Evolutionary conservation across 352 stramenopile genomes (phyloP), one percentile per base, ranked within the genome.

Genomic region (Phytophthora rubi): DNA sequence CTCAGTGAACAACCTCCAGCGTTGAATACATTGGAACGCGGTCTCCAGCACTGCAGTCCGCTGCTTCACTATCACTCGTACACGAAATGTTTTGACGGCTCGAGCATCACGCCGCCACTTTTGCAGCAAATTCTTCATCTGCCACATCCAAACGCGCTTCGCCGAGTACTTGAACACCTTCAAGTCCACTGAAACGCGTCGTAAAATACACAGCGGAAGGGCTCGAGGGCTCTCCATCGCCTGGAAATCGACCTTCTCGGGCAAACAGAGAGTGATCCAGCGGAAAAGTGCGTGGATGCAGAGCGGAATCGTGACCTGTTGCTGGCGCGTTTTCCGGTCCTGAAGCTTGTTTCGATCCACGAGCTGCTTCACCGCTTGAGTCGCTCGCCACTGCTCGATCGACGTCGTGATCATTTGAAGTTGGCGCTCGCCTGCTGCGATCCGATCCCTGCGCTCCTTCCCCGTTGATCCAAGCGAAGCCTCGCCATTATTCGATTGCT

Each of bases 341-440:
- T 78, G 73, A 0, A 59, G 30, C 33, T 75, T 76, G 26, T 62
- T 67, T 6, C 77, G 63, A 3, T 71, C 56, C 7, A 75, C 62
- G 6, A 88, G 71, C 0, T 67, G 62, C 6, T 79, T 74, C 26
- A 88, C 71, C 0, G 35, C 64, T 18, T 77, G 69, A 13, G 76
- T 62, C 8, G 76, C 78, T 44, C 67, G 79, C 82, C 79, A 91
- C 52, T 80, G 70, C 56, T 89, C 75, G 16, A 88, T 83, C 6
- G 55, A 65, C 4, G 61, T 79, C 18, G 72, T 74, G 3, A 92
- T 54, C n/a, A 79, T 44, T 39, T 79, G 65, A 0, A 77, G 30
- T 26, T 75, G 47, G 2, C 49, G 70, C 6, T 70, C 71, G 13
- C 55, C 45, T 53, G 44, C 30, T 39, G 32, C 32, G 4, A 56